Conservation (phyloP, 2,329 filamentous ascomycete species). For the Xenosphaeropsis pyriputrescens region DNA sequence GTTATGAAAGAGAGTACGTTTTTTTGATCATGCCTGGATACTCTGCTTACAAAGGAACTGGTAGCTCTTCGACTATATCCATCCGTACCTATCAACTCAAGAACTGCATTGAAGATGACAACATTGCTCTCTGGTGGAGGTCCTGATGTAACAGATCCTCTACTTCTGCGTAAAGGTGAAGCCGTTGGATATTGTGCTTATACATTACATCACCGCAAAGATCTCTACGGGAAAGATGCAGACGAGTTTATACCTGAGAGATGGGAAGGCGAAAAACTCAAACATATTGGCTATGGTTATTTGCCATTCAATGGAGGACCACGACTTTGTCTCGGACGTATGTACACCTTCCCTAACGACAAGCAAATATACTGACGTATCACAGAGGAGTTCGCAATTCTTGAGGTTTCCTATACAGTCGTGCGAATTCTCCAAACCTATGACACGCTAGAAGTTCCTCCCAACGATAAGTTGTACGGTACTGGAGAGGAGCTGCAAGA, state of each 20-base stretch:
- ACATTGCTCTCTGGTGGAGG: slow-evolving; percentile 19
- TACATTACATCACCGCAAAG: slow-evolving; percentile 19
- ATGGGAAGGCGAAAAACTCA: slow-evolving; percentile 12
- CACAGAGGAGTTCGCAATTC: slow-evolving; percentile 14
- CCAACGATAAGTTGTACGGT: slow-evolving; percentile 4
- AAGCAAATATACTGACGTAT: too few relatives aligned
- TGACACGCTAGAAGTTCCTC: slow-evolving; percentile 3
- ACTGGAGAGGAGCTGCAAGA: slow-evolving; percentile 8
- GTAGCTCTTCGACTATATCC: slow-evolving; percentile 15
- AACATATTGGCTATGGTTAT: slow-evolving; percentile 5
- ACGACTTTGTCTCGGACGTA: slow-evolving; percentile 10
- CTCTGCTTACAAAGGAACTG: background rate
- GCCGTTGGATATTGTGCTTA: slow-evolving; percentile 13
- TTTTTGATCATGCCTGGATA: background rate
- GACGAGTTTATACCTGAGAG: slow-evolving; percentile 21
- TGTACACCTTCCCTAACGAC: too few relatives aligned
- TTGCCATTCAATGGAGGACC: slow-evolving; percentile 17
- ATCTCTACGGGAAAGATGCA: slow-evolving; percentile 60
- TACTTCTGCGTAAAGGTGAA: slow-evolving; percentile 15
- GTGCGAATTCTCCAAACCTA: slow-evolving; percentile 7
- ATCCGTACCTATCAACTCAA: slow-evolving; percentile 15
- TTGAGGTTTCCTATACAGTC: slow-evolving; percentile 5
- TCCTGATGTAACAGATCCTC: slow-evolving; percentile 11
- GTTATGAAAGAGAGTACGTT: slow-evolving; percentile 9
- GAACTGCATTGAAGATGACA: slow-evolving; percentile 13